Evolutionary conservation across 176 grass and related monocot genomes (phyloP).

Genomic region (Zea mays): DNA sequence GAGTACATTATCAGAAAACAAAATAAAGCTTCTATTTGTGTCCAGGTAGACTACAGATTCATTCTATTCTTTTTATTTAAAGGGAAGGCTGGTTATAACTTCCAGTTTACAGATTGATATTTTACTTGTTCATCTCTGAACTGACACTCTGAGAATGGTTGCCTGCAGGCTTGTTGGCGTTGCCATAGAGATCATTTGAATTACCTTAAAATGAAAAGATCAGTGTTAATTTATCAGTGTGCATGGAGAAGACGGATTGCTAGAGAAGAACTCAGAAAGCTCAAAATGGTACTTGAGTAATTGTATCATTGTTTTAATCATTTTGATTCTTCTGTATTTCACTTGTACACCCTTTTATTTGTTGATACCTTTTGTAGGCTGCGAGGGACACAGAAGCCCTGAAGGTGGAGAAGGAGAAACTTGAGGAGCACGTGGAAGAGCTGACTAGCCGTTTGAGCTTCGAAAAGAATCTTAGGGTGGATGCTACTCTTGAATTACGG

Average conservation of each 20-base stretch:
- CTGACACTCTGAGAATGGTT: constrained; percentile 19
- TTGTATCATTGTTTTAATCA: constrained; percentile 17
- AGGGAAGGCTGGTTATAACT: background rate
- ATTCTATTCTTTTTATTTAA: constrained; percentile 3
- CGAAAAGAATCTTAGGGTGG: constrained; percentile 69
- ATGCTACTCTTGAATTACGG: constrained; percentile 26
- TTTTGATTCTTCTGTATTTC: constrained; percentile 31
- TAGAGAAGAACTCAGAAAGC: constrained; percentile 70
- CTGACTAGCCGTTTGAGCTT: constrained; percentile 55
- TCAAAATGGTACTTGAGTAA: constrained; percentile 68
- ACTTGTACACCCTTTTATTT: constrained; percentile 31
- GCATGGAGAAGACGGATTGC: constrained; percentile 68
- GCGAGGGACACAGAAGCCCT: constrained; percentile 73
- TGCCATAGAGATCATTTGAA: constrained; percentile 53
- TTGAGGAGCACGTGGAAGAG: constrained; percentile 66
- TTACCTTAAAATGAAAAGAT: constrained; percentile 59
- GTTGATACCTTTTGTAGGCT: constrained; percentile 42
- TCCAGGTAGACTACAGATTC: constrained; percentile 58
- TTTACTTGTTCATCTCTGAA: constrained; percentile 10
- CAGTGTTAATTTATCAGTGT: constrained; percentile 75
- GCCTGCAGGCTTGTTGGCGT: constrained; percentile 59
- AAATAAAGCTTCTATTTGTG: constrained; percentile 63
- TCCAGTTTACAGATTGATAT: background rate
- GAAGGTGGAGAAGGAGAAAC: constrained; percentile 68
- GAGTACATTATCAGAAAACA: constrained; percentile 61